Base-by-base conservation (phyloP, 1,139 yeast species). In the Yamadazyma triangularis region DNA sequence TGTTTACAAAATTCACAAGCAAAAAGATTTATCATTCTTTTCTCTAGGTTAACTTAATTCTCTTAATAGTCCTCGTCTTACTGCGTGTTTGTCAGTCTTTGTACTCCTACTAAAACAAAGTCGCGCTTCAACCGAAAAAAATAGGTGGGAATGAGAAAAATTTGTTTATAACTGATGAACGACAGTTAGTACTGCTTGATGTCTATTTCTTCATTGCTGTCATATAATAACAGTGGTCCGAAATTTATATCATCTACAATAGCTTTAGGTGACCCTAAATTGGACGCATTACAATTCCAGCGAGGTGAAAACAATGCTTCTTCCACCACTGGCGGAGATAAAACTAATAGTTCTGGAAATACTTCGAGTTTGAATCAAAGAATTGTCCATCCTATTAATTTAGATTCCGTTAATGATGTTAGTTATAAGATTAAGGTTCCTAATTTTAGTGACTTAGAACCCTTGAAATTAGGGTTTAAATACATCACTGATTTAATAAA, bases 341-440 rank as follows among this genome's bases (percentile, higher is more conserved):
- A 18, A 7, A 18, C 8, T 18, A 18, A 18, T 18, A 18, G 9
- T 18, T n/a, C n/a, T n/a, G n/a, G n/a, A n/a, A n/a, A n/a, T n/a
- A n/a, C n/a, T n/a, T 18, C 20, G 8, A 18, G 9, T 18, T 18
- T 18, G 9, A 18, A 64, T 20, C 59, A 60, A 40, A 45, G 72
- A 24, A 18, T 18, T 7, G 6, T 18, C 6, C 20, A 18, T 9
- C 20, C 20, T 18, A 47, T 58, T 34, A 56, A 56, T 16, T 45
- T 61, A 35, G 68, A 65, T 32, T 48, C 62, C 2, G 60, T 58
- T 32, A 68, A 63, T 36, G 68, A 63, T 38, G 68, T 64, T 31
- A 65, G 59, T 45, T 68, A 69, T 44, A 66, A 65, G 44, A 59
- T 68, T 36, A 62, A 57, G 34, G 62, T 69, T 15, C 69, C 73